Base-by-base conservation (phyloP, 306 rosid genomes). In the Mimosa pudica region DNA sequence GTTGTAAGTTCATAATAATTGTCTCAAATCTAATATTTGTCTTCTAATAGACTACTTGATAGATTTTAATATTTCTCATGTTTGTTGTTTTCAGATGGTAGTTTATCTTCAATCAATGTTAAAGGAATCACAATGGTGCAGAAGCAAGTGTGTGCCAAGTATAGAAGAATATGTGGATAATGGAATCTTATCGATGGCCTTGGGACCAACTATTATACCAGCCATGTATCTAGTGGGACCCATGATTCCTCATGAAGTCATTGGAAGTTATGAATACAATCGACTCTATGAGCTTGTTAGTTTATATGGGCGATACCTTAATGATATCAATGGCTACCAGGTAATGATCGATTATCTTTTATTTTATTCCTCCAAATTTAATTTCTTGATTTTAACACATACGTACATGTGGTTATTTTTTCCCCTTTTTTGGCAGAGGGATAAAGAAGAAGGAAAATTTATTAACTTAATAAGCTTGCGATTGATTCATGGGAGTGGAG, bases 161-260 rank as follows among this genome's bases (percentile, higher is more conserved):
- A 57, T 81, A 62, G 84, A 86, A 4, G 92, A 88, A 47, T 90
- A 90, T 57, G 83, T 83, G 82, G 32, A 49, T 52, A 81, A 80
- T 75, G 84, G 69, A 18, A 44, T 65, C 35, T 57, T 82, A 60
- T 84, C 92, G 20, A 83, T 84, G 46, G 90, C 89, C 69, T 8
- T 88, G 42, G 92, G 94, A 78, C 88, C 89, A 5, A 75, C 83
- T 7, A 78, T 90, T 71, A 92, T 90, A 41, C 86, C 90, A 62
- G 62, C 82, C 16, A 85, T 88, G 13, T 86, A 83, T 71, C 77
- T 88, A 36, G 80, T 88, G 3, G 94, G 92, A 47, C 90, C 88
- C 66, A 75, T 84, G 83, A 84, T 83, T 70, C 73, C 94, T 0
- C 82, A 79, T 71, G 78, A 81, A 10, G 80, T 17, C 35, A 65